Percentiles rank a stretch among this genome's conserved stretches.
Conservation (phyloP, 1,139 yeast species). For the Kodamaea alishanica region DNA sequence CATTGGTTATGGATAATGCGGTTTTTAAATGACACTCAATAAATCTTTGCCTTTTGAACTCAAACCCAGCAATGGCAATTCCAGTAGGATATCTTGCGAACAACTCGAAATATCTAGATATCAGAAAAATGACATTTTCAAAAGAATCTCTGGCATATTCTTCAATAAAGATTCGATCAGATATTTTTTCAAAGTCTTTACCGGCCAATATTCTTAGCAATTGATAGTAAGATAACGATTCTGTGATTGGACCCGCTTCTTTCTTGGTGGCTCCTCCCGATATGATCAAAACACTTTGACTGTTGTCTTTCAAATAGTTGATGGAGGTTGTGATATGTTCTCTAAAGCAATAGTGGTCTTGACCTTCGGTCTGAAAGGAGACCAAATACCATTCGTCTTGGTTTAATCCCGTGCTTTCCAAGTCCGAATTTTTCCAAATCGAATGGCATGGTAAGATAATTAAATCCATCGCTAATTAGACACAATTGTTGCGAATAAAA, state of each 20-base stretch:
- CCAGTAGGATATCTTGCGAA: slow-evolving; percentile 45
- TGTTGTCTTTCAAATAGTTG: slow-evolving; percentile 26
- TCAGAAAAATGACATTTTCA: slow-evolving; percentile 67
- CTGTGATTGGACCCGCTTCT: slow-evolving; percentile 53
- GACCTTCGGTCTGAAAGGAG: slow-evolving; percentile 64
- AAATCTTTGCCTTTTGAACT: slow-evolving; percentile 64
- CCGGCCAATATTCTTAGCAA: slow-evolving; percentile 23
- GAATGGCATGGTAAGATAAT: slow-evolving; percentile 68
- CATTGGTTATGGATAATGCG: slow-evolving; percentile 42
- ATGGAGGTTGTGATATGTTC: slow-evolving; percentile 52
- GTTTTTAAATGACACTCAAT: slow-evolving; percentile 47
- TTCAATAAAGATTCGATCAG: slow-evolving; percentile 44
- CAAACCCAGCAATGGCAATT: slow-evolving; percentile 67
- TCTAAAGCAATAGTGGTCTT: slow-evolving; percentile 64
- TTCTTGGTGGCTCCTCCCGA: slow-evolving; percentile 74
- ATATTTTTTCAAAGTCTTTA: slow-evolving; percentile 7
- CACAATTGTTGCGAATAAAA: too few species aligned
- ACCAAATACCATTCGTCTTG: slow-evolving; percentile 61
- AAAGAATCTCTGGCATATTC: slow-evolving; percentile 79
- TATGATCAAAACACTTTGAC: slow-evolving; percentile 41
- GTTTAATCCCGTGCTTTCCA: slow-evolving; percentile 28
- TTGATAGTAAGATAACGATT: slow-evolving; percentile 55
- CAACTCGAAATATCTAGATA: slow-evolving; percentile 54
- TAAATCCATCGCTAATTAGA: slow-evolving; percentile 5
- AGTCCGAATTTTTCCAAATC: slow-evolving; percentile 47